Conservation (phyloP, 2,329 filamentous ascomycete species). For the Penicillium sp. region DNA sequence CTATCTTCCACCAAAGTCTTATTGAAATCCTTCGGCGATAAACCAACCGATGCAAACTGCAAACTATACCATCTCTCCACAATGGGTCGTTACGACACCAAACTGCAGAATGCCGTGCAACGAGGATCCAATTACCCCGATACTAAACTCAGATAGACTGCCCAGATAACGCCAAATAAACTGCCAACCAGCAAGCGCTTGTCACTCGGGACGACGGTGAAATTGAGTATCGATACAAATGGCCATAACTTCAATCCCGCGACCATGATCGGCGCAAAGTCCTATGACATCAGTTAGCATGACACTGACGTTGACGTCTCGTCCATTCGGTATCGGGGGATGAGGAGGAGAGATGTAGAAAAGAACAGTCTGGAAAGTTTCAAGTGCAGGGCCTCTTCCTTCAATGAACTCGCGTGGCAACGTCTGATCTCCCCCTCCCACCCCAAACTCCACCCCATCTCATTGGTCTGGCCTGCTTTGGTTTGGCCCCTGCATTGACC, state of each 20-base stretch:
- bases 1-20: too few relatives aligned
- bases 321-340: too few relatives aligned
- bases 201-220: conserved; percentile 42
- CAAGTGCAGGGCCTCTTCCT: too few relatives aligned
- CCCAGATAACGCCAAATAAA: conserved; percentile 44
- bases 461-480: background rate
- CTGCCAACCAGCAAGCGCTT: conserved; percentile 40
- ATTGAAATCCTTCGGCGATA: too few relatives aligned
- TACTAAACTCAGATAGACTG: conserved; percentile 43
- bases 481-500: background rate
- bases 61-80: background rate
- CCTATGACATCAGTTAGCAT: conserved; percentile 26
- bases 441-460: too few relatives aligned
- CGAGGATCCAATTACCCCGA: conserved; percentile 20
- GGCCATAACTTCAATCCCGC: conserved; percentile 47
- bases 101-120: background rate
- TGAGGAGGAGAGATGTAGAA: too few relatives aligned
- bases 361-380: too few relatives aligned
- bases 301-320: too few relatives aligned
- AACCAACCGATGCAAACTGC: too few relatives aligned
- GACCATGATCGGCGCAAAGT: conserved; percentile 42
- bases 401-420: too few relatives aligned
- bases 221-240: conserved; percentile 44
- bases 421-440: too few relatives aligned
- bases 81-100: too few relatives aligned